Evolutionary conservation across 2,329 filamentous ascomycete species (phyloP), one percentile per base, ranked within the genome.

Genomic region (Cordyceps pruinosa): DNA sequence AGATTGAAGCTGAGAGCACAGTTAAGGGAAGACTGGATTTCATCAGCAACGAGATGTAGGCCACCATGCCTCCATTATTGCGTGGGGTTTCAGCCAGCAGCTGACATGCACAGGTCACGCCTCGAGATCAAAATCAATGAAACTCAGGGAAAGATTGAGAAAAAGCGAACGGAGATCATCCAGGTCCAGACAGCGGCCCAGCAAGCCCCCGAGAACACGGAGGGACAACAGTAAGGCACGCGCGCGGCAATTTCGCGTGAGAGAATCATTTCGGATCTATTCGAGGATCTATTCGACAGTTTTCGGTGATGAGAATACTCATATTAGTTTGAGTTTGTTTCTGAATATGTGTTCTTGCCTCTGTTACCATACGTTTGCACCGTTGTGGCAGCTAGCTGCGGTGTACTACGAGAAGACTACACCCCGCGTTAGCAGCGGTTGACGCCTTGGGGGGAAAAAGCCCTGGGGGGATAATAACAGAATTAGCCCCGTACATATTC

Each of bases 1-100:
- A 89, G 72, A 76, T 84, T 2, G 94, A 99, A 70, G 94, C 94
- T 0, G 85, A 91, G 62, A 88, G 89, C 78, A 92, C 91, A 0
- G 94, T 99, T 19, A 90, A 95, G 65, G 90, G 90, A 21, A 85
- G 94, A 25, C 72, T 99, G 51, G 91, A 96, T 63, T 97, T 93
- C 68, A 99, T 99, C 63, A 82, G 86, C 63, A 90, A 93, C 67
- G 93, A 99, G 70, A 94, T 97, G 91, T 96, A 70, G 71, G 86
- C 70, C 30, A 46, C 30, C n/a, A 17, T 19, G 10, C 7, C 8
- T 30, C 17, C 35, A 23, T 28, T 12, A 25, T 7, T 17, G 13
- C 23, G 4, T 23, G n/a, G n/a, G n/a, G n/a, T 21, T 23, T 30
- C 32, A 13, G 8, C 4, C 32, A 10, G 10, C 17, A 17, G 21